Percentiles rank a stretch among this genome's conserved stretches.
phyloP scores from a whole-genome alignment of 2,329 filamentous ascomycete species.

The Endothia cerciana region DNA sequence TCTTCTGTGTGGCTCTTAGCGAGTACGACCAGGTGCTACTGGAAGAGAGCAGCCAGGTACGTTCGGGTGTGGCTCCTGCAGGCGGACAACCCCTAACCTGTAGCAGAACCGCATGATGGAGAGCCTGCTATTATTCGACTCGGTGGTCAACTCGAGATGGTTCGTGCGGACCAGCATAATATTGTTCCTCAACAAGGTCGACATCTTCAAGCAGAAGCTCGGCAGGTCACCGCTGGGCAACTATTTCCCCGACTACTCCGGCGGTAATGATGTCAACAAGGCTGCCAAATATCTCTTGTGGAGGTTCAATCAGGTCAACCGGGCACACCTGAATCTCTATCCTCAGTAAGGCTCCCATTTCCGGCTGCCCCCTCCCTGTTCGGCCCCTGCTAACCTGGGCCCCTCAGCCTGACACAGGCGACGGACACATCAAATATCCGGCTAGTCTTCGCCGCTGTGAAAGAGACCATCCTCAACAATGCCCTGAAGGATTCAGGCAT shows the following conservation, averaged over 20 bases:
- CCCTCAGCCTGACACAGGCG: conserved; percentile 85
- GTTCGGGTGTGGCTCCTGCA: conserved; percentile 33
- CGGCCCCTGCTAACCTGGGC: conserved; percentile 32
- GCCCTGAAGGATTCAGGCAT: conserved; percentile 98
- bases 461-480: conserved; percentile 98
- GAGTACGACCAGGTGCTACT: conserved; percentile 98
- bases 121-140: conserved; percentile 93
- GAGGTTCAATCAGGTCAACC: conserved; percentile 98
- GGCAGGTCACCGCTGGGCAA: conserved; percentile 85
- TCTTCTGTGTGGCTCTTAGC: conserved; percentile 96
- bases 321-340: conserved; percentile 93
- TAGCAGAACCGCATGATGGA: conserved; percentile 98
- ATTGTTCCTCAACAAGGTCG: conserved; percentile 97
- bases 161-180: conserved; percentile 99
- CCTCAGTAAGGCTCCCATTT: conserved; percentile 74
- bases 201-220: conserved; percentile 96
- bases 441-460: conserved; percentile 95
- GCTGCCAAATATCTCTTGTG: conserved; percentile 97
- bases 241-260: conserved; percentile 98
- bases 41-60: conserved; percentile 95
- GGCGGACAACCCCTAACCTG: conserved; percentile 27
- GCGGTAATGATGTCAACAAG: conserved; percentile 96
- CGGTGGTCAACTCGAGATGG: conserved; percentile 97
- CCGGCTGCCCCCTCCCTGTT: conserved; percentile 4
- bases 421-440: conserved; percentile 99